Conservation (phyloP, 1,139 yeast species). For the Chernovozyma aurita region DNA sequence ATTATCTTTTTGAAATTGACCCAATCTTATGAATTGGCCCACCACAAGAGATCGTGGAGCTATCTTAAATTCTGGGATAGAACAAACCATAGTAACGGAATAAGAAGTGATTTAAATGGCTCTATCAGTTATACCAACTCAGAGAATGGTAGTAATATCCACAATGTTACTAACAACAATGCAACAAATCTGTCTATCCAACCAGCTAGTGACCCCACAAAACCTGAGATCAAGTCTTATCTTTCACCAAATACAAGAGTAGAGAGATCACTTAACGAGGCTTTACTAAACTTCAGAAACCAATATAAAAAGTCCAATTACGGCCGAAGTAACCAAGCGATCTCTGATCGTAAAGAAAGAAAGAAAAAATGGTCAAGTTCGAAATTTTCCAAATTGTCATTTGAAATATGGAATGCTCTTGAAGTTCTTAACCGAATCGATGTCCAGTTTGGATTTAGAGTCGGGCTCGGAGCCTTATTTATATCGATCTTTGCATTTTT, state of each 20-base stretch:
- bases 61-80: background rate
- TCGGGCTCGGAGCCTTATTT: conserved; percentile 70
- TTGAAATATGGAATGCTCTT: conserved; percentile 28
- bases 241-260: background rate
- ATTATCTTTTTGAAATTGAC: conserved; percentile 43
- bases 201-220: no score
- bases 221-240: background rate
- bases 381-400: conserved; percentile 9
- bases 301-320: conserved; percentile 16
- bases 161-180: background rate
- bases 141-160: no score
- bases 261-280: conserved; percentile 24
- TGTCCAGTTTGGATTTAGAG: conserved; percentile 74
- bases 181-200: background rate
- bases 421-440: conserved; percentile 51
- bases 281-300: conserved; percentile 30
- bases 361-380: background rate
- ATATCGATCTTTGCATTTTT: conserved; percentile 67
- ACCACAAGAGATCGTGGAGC: background rate
- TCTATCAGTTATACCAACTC: no score
- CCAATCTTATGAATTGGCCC: conserved; percentile 36
- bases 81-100: background rate
- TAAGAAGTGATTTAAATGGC: background rate
- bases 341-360: background rate
- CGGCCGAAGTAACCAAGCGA: background rate